Conservation (phyloP, 75 land plant genomes). For the Ceratopteris richardii region DNA sequence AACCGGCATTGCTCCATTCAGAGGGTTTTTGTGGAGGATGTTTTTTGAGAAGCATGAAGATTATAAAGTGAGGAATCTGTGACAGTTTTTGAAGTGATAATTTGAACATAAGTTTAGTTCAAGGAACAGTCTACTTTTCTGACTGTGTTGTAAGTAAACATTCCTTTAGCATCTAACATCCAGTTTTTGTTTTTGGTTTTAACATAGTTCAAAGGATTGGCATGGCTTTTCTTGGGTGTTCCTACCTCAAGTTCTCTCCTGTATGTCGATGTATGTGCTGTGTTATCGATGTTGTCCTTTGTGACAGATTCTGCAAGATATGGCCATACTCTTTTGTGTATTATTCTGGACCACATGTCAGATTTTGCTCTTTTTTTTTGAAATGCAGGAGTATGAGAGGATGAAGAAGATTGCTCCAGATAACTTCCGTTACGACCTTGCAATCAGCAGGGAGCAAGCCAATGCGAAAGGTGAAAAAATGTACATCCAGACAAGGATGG, state of each 20-base stretch:
- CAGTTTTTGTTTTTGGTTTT: not conserved
- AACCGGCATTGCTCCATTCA: slow-evolving; percentile 98
- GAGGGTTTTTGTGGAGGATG: slow-evolving; percentile 93
- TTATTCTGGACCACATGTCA: not conserved
- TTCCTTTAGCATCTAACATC: not conserved
- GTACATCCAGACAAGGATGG: slow-evolving; percentile 97
- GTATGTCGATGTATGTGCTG: slow-evolving; percentile 68
- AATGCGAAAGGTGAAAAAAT: slow-evolving; percentile 94
- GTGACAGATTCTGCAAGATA: not conserved
- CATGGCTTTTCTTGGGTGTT: slow-evolving; percentile 99
- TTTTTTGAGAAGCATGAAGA: slow-evolving; percentile 92
- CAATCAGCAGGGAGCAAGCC: slow-evolving; percentile 92
- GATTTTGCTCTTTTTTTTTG: not conserved
- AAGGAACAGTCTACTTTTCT: not conserved
- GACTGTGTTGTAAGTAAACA: not conserved
- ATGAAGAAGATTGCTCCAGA: slow-evolving; percentile 85
- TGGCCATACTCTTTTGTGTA: too few relatives aligned
- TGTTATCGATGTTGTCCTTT: not conserved
- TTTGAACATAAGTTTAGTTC: too few relatives aligned
- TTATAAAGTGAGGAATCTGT: slow-evolving; percentile 84
- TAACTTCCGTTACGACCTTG: slow-evolving; percentile 83
- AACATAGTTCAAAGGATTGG: slow-evolving; percentile 78
- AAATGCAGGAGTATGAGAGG: slow-evolving; percentile 82
- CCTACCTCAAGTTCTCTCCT: slow-evolving; percentile 85
- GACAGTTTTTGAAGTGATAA: too few relatives aligned